A percentile compares a stretch with the other conserved stretches of the same genome.
Evolutionary conservation across 495 filamentous ascomycete genomes (phyloP).

Genomic region (Penicillium waksmanii): DNA sequence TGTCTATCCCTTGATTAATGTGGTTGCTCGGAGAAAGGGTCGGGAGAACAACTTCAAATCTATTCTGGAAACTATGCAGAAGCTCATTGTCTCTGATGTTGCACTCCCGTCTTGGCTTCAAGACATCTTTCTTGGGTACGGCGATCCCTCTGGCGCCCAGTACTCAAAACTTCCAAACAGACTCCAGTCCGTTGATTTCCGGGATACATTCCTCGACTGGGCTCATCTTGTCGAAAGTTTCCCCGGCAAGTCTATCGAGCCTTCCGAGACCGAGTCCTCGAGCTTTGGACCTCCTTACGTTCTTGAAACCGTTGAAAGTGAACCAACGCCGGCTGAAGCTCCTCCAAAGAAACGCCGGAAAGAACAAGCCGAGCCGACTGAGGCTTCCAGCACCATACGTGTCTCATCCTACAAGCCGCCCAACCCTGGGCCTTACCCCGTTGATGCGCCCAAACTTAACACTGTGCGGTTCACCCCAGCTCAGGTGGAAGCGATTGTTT

Average conservation of each 20-base stretch:
- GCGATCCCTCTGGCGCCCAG: slow-evolving; percentile 84
- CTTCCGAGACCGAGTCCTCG: slow-evolving; percentile 65
- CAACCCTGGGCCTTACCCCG: slow-evolving; percentile 88
- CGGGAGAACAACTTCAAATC: slow-evolving; percentile 98
- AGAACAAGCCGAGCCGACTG: slow-evolving; percentile 66
- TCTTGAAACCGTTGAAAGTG: slow-evolving; percentile 62
- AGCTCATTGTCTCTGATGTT: slow-evolving; percentile 81
- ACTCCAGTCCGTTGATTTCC: slow-evolving; percentile 78
- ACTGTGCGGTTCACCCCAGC: slow-evolving; percentile 84
- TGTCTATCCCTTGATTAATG: slow-evolving; percentile 84
- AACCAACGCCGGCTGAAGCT: slow-evolving; percentile 49
- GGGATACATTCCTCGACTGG: slow-evolving; percentile 96
- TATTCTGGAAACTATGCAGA: slow-evolving; percentile 87
- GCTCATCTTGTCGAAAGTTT: slow-evolving; percentile 88
- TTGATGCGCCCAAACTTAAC: slow-evolving; percentile 85
- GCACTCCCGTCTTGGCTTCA: slow-evolving; percentile 90
- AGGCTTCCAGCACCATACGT: slow-evolving; percentile 66
- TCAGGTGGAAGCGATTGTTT: slow-evolving; percentile 90
- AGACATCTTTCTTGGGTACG: slow-evolving; percentile 95
- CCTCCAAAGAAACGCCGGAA: slow-evolving; percentile 81
- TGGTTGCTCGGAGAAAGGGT: slow-evolving; percentile 80
- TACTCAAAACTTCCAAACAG: slow-evolving; percentile 83
- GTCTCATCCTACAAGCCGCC: slow-evolving; percentile 92
- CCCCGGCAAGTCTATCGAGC: slow-evolving; percentile 81
- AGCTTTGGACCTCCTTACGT: slow-evolving; percentile 90